A percentile compares a stretch with the other conserved stretches of the same genome.
phyloP scores from a whole-genome alignment of 164 flowering plant genomes.

The Aristolochia fimbriata region DNA sequence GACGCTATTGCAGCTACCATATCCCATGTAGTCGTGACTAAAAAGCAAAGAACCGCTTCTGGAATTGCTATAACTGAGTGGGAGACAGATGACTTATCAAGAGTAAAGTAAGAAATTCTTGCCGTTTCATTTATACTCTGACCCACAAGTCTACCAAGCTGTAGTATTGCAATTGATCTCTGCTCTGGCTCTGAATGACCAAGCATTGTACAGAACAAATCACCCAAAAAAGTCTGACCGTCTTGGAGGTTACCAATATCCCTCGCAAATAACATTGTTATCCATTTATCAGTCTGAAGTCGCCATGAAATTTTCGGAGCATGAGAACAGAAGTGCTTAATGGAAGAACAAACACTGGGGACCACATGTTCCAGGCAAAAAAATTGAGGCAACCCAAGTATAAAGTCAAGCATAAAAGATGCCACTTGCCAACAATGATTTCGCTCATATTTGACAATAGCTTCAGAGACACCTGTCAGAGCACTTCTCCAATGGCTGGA shows the following conservation, averaged over 20 bases:
- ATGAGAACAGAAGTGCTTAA: conserved; percentile 38
- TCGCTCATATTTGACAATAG: conserved; percentile 31
- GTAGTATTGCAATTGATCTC: conserved; percentile 53
- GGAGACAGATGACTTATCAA: conserved; percentile 17
- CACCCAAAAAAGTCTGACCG: conserved; percentile 35
- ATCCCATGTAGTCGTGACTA: conserved; percentile 79
- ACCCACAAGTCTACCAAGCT: conserved; percentile 51
- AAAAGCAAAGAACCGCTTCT: conserved; percentile 32
- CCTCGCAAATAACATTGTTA: conserved; percentile 43
- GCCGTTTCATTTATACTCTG: conserved; percentile 27
- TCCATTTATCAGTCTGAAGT: conserved; percentile 64
- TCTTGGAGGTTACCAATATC: conserved; percentile 30
- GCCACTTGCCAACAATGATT: conserved; percentile 75
- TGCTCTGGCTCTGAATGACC: conserved; percentile 86
- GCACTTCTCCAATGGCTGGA: conserved; percentile 40
- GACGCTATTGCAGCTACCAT: conserved; percentile 50
- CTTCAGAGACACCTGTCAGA: conserved; percentile 46
- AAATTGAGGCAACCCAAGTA: conserved; percentile 42
- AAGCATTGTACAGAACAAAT: conserved; percentile 48
- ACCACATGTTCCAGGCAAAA: conserved; percentile 43
- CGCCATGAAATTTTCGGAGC: conserved; percentile 79
- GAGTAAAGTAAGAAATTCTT: conserved; percentile 9
- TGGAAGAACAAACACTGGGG: conserved; percentile 40
- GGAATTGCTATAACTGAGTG: conserved; percentile 19
- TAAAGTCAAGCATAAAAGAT: conserved; percentile 57